Percentiles rank a stretch among this genome's conserved stretches.
Evolutionary conservation across 1,284 basidiomycete species (phyloP).

Genomic region (Puccinia polysora): DNA sequence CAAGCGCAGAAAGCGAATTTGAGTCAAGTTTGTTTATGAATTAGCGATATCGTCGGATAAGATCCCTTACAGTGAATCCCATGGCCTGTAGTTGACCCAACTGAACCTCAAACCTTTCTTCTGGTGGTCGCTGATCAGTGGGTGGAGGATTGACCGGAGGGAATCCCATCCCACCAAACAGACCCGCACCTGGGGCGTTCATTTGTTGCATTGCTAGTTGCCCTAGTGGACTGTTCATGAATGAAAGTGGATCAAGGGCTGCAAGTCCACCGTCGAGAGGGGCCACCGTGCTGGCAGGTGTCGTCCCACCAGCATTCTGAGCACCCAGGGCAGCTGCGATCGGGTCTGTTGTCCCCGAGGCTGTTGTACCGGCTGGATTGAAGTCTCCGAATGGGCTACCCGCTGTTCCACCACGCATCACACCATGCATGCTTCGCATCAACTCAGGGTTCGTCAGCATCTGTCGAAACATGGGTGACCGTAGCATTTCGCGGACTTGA

Average conservation of each 20-base stretch:
- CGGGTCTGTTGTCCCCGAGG: constrained; percentile 31
- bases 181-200: constrained; percentile 46
- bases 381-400: constrained; percentile 61
- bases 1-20: constrained; percentile 22
- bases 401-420: constrained; percentile 48
- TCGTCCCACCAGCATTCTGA: constrained; percentile 32
- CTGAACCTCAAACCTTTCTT: constrained; percentile 82
- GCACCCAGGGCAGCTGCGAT: constrained; percentile 40
- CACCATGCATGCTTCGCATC: constrained; percentile 43
- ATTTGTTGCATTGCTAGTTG: constrained; percentile 46
- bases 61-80: constrained; percentile 57
- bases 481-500: constrained; percentile 71
- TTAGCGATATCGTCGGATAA: too few relatives aligned
- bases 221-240: constrained; percentile 42
- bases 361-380: constrained; percentile 69
- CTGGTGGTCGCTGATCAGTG: constrained; percentile 68
- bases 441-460: constrained; percentile 61
- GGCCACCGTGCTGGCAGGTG: constrained; percentile 49
- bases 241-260: constrained; percentile 45
- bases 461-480: constrained; percentile 61
- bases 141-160: constrained; percentile 55
- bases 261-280: constrained; percentile 45
- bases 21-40: too few relatives aligned
- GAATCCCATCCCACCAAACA: constrained; percentile 49
- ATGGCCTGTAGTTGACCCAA: constrained; percentile 53